Evolutionary conservation across 176 grass and related monocot species (phyloP).

Genomic region (Phoenix roebelenii): DNA sequence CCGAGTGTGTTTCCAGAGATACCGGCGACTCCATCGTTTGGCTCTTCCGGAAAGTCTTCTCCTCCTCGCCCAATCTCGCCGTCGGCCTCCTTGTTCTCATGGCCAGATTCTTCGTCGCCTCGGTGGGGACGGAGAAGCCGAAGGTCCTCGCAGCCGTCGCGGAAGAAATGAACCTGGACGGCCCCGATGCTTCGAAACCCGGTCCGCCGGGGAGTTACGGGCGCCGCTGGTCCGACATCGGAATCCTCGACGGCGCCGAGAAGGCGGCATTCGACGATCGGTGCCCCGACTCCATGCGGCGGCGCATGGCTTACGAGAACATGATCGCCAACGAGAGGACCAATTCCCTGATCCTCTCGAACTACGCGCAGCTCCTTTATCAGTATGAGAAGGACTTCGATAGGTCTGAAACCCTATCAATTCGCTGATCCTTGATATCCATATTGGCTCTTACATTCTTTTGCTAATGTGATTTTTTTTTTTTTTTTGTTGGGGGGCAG

Average conservation of each 20-base stretch:
- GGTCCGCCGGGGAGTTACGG: slow-evolving; percentile 23
- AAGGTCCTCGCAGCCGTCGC: slow-evolving; percentile 14
- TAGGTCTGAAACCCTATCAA: slow-evolving; percentile 23
- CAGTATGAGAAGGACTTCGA: slow-evolving; percentile 54
- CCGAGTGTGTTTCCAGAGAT: not conserved
- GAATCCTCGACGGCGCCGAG: slow-evolving; percentile 26
- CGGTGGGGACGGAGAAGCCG: slow-evolving; percentile 9
- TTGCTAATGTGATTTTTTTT: not conserved
- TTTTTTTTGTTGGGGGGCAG: slow-evolving; percentile 11
- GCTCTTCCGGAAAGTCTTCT: slow-evolving; percentile 34
- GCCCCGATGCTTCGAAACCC: too few relatives aligned
- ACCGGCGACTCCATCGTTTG: slow-evolving; percentile 24
- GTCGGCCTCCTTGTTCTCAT: slow-evolving; percentile 19
- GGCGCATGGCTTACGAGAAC: slow-evolving; percentile 54
- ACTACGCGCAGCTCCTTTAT: slow-evolving; percentile 89
- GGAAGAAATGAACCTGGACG: too few relatives aligned
- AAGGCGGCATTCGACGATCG: not conserved
- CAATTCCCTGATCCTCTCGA: slow-evolving; percentile 72
- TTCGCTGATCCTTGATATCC: too few relatives aligned
- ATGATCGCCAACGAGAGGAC: slow-evolving; percentile 34
- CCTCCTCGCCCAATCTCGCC: slow-evolving; percentile 21
- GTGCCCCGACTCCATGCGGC: slow-evolving; percentile 7
- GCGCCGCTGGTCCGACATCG: slow-evolving; percentile 52
- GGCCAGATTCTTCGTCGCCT: slow-evolving; percentile 12
- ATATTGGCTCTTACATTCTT: too few relatives aligned